phyloP scores from a whole-genome alignment of 1,284 basidiomycete genomes.

The Cutaneotrichosporon sp. region DNA sequence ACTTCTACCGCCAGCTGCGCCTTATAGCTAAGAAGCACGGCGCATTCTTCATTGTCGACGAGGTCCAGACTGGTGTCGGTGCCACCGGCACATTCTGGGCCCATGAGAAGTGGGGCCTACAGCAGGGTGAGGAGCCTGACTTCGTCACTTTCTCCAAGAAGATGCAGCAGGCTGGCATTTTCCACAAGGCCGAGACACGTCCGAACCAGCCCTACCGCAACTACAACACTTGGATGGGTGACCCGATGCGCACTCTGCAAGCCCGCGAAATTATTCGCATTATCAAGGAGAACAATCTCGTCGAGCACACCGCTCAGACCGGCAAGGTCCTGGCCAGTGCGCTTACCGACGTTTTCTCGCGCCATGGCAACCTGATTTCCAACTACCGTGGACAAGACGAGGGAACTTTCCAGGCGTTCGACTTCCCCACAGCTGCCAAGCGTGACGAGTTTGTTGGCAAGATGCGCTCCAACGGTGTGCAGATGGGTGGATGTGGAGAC shows the following conservation, averaged over 20 bases:
- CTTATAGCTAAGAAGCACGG: conserved; percentile 51
- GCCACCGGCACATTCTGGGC: conserved; percentile 57
- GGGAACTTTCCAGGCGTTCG: conserved; percentile 55
- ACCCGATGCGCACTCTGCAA: conserved; percentile 54
- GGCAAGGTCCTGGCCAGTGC: conserved; percentile 44
- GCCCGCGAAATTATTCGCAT: conserved; percentile 52
- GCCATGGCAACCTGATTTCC: conserved; percentile 29
- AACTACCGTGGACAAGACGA: conserved; percentile 51
- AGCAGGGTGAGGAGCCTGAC: conserved; percentile 50
- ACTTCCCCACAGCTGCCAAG: conserved; percentile 42
- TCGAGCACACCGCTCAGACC: conserved; percentile 43
- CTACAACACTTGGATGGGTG: conserved; percentile 47
- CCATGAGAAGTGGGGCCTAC: conserved; percentile 54
- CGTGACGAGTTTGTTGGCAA: conserved; percentile 50
- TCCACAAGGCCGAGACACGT: conserved; percentile 52
- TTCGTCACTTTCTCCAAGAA: conserved; percentile 56
- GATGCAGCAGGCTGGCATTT: conserved; percentile 53
- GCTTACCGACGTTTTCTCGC: conserved; percentile 36
- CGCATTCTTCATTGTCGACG: conserved; percentile 54
- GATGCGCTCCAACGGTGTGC: conserved; percentile 50
- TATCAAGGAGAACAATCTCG: conserved; percentile 48
- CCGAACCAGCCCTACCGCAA: conserved; percentile 52
- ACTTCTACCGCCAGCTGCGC: conserved; percentile 53
- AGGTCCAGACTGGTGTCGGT: conserved; percentile 55
- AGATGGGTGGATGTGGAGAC: conserved; percentile 39